Evolutionary conservation across 2,329 filamentous ascomycete genomes (phyloP), one percentile per base, ranked within the genome.

Genomic region (Phaeomoniella chlamydospora): DNA sequence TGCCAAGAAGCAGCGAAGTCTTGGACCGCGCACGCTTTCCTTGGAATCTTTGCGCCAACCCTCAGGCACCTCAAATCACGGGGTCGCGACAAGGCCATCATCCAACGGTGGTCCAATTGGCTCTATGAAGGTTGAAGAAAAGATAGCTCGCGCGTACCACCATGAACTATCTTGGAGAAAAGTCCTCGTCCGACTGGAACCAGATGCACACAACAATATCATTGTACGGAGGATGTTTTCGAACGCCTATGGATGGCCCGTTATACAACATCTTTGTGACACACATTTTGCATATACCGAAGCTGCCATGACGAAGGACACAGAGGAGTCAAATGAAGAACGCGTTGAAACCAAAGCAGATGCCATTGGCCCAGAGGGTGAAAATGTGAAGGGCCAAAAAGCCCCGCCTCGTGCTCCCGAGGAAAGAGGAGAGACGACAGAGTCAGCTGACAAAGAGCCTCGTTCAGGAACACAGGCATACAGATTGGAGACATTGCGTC

Each of bases 131-230:
- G 86, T 96, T 1, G 90, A 98, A 56, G 90, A 98, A 56, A 96
- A 94, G 59, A 98, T 98, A 45, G 90, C 90, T 2, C 74, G 90
- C 33, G 90, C 86, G 11, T 98, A 98, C 59, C 90, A 98, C 55
- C 76, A 77, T 10, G 85, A 85, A 43, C 61, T 98, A 14, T 83
- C 84, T 2, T 98, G 90, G 90, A 81, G 90, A 32, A 98, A 98
- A 54, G 90, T 98, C 1, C 72, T 98, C 3, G 90, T 98, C 11
- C 81, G 90, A 37, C 68, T 98, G 2, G 88, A 98, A 53, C 90
- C 90, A 0, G 90, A 98, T 57, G 90, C 90, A 0, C 90, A 98
- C 62, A 98, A 98, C 59, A 98, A 98, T 56, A 93, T 98, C 45
- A 80, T 96, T 41, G 90, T 98, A 15, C 80, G 90, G 12, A 79